Conservation (phyloP, 805 yeast species). For the Clavispora santaluciae region DNA sequence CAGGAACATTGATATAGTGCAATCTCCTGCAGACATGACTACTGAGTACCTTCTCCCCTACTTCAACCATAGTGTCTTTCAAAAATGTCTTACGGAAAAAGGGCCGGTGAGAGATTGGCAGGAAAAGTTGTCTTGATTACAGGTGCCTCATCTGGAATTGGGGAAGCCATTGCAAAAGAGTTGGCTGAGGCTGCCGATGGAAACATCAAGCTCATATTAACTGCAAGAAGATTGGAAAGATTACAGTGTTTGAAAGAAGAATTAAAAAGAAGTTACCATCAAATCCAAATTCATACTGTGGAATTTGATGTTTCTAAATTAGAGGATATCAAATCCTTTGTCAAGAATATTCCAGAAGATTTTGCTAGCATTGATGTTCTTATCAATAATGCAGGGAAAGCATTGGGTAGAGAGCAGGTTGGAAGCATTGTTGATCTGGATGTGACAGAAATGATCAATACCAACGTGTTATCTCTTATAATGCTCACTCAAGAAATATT, state of each 20-base stretch:
- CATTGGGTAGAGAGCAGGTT: conserved; percentile 71
- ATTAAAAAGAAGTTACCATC: conserved; percentile 45
- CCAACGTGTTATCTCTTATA: conserved; percentile 85
- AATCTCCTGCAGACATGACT: not conserved
- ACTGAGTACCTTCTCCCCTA: not conserved
- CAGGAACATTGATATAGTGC: too few relatives aligned
- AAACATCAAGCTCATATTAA: conserved; percentile 59
- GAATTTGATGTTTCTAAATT: conserved; percentile 39
- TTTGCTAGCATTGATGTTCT: conserved; percentile 63
- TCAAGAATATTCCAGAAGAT: conserved; percentile 50
- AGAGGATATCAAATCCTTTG: conserved; percentile 44
- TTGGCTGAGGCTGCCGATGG: conserved; percentile 81
- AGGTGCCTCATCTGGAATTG: conserved; percentile 97
- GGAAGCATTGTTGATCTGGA: conserved; percentile 65
- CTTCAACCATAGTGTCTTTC: not conserved
- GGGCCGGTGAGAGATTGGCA: conserved; percentile 75
- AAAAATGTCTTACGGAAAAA: conserved; percentile 59
- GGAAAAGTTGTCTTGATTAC: conserved; percentile 77
- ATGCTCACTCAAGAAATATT: conserved; percentile 77
- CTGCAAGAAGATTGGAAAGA: conserved; percentile 74
- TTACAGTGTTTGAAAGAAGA: conserved; percentile 46
- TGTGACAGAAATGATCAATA: conserved; percentile 70
- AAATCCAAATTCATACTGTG: conserved; percentile 54
- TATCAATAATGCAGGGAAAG: conserved; percentile 72
- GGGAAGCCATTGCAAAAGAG: conserved; percentile 88